Conservation (phyloP, 768 basidiomycete species). For the Suillus ampliporus region DNA sequence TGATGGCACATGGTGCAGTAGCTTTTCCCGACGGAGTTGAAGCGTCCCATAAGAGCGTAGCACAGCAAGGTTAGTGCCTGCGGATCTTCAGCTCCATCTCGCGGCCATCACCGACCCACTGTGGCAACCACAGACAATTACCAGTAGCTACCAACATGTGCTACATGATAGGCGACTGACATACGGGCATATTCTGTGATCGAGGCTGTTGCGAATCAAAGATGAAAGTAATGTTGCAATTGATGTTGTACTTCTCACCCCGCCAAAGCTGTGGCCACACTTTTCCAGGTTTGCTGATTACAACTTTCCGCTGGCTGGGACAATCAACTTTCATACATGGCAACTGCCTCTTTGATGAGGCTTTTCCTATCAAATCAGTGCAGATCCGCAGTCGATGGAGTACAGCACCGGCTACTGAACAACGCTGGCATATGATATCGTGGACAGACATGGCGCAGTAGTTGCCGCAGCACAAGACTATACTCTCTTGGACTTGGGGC, state of each 20-base stretch:
- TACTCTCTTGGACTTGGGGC: background rate
- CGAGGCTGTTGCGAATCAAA: background rate
- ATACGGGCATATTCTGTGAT: background rate
- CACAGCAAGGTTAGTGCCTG: conserved; percentile 1
- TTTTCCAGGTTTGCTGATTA: background rate
- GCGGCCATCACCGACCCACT: background rate
- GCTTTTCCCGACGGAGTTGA: background rate
- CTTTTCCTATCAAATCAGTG: background rate
- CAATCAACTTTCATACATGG: background rate
- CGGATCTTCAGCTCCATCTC: background rate
- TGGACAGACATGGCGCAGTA: background rate
- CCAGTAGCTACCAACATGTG: background rate
- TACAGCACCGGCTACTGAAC: background rate
- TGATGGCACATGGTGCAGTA: background rate
- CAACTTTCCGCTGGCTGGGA: background rate
- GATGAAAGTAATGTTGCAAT: background rate
- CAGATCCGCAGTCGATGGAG: background rate
- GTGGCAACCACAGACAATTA: conserved; percentile 5
- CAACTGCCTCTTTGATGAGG: conserved; percentile 2
- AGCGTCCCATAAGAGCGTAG: background rate
- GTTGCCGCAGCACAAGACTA: background rate
- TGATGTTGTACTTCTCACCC: background rate
- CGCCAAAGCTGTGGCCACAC: background rate
- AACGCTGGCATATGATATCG: background rate
- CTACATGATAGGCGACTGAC: background rate